Base-by-base conservation (phyloP, 139 green algal genomes). In the Monoraphidium neglectum region DNA sequence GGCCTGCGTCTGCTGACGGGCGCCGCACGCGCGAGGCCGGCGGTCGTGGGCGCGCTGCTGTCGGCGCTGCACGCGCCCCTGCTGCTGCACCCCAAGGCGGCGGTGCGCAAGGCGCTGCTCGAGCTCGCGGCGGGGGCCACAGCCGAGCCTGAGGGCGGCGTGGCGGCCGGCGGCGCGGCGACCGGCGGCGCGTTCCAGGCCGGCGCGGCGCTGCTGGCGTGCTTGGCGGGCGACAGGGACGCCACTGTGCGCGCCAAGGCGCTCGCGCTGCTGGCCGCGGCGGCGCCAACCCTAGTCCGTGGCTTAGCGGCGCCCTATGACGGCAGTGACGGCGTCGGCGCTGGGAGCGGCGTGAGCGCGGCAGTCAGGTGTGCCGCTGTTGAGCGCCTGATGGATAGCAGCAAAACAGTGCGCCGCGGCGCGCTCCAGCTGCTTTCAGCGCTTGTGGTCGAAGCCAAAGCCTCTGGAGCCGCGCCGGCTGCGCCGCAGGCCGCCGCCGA, bases 181-280 rank as follows among this genome's bases (percentile, higher is more conserved):
- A n/a, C n/a, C n/a, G n/a, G n/a, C n/a, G n/a, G n/a, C n/a, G 43
- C 60, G 28, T 43, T 70, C 13, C 24, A 6, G 26, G 72, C 57
- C 32, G 72, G 59, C 36, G 28, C 62, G 43, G n/a, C 40, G 2
- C 57, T 59, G 3, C 24, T 77, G 30, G 59, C 72, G 32, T 43
- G 57, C 47, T 46, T 63, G 40, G 72, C 72, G n/a, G 24, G 4
- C 38, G 72, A 77, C 43, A 46, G 38, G 21, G 72, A 77, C 68
- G 72, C 72, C 3, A 70, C 51, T 38, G 61, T 77, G 15, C 32
- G 72, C 8, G 47, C 57, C 60, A 77, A 77, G 46, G 72, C 72
- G 10, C 38, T 77, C 26, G 40, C 28, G 30, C 59, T 77, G 59
- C 30, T 77, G 72, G 4, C n/a, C 13, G 60, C 46, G 13, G 43